Evolutionary conservation across 257 asterid species (phyloP).

Genomic region (Penstemon barbatus): DNA sequence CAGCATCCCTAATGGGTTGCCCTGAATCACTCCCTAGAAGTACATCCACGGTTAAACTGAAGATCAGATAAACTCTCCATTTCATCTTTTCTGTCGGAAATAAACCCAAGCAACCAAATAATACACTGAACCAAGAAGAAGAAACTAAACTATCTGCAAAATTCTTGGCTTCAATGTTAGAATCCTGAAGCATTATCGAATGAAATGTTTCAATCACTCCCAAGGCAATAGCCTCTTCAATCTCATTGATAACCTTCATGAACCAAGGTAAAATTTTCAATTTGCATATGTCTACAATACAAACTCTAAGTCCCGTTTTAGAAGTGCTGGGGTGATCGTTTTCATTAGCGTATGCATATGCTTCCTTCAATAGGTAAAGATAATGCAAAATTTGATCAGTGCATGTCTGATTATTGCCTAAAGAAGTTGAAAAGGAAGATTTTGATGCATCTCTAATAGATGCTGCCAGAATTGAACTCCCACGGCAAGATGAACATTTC

Average conservation of each 20-base stretch:
- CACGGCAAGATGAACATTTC: slow-evolving; percentile 67
- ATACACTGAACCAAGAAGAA: slow-evolving; percentile 81
- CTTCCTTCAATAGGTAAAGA: slow-evolving; percentile 88
- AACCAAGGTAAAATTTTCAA: slow-evolving; percentile 78
- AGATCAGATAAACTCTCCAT: slow-evolving; percentile 60
- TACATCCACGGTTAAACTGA: slow-evolving; percentile 60
- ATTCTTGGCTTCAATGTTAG: slow-evolving; percentile 44
- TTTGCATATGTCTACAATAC: slow-evolving; percentile 50
- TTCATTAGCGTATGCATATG: slow-evolving; percentile 53
- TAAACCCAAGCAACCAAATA: slow-evolving; percentile 86
- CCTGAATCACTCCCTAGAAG: slow-evolving; percentile 73
- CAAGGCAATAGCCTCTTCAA: slow-evolving; percentile 68
- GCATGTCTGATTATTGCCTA: slow-evolving; percentile 40
- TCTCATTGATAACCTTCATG: slow-evolving; percentile 45
- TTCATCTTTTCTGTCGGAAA: slow-evolving; percentile 75
- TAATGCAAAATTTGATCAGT: slow-evolving; percentile 66
- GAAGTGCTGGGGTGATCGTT: slow-evolving; percentile 36
- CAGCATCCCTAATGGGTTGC: slow-evolving; percentile 64
- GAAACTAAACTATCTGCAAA: slow-evolving; percentile 60
- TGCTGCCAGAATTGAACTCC: slow-evolving; percentile 51
- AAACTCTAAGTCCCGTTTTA: slow-evolving; percentile 42
- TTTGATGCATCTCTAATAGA: slow-evolving; percentile 61
- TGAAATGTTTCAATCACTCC: slow-evolving; percentile 79
- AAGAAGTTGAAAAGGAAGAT: slow-evolving; percentile 51
- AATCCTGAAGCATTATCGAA: slow-evolving; percentile 58